phyloP scores from a whole-genome alignment of 148 eudicot genomes.

The Arctostaphylos glauca region DNA sequence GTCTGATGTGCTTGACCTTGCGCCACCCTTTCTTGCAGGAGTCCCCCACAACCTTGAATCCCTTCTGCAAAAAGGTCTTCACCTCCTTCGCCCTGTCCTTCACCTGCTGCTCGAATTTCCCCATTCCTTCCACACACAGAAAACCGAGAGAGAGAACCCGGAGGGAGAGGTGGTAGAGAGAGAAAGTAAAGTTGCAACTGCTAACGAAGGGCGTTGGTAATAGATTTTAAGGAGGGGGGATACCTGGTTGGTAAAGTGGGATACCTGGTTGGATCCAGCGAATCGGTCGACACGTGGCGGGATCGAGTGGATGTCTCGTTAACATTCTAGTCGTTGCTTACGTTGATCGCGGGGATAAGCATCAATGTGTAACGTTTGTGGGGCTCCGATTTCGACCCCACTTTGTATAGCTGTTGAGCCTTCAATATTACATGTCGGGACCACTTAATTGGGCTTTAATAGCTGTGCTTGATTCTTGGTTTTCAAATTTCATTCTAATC shows the following conservation, averaged over 20 bases:
- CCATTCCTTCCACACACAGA: slow-evolving; percentile 16
- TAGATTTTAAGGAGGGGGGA: background rate
- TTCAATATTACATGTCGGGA: background rate
- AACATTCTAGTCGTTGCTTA: background rate
- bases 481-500: background rate
- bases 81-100: slow-evolving; percentile 51
- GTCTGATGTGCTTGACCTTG: slow-evolving; percentile 45
- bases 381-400: background rate
- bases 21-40: slow-evolving; percentile 69
- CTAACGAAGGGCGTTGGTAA: background rate
- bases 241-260: background rate
- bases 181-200: background rate
- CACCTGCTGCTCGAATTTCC: slow-evolving; percentile 60
- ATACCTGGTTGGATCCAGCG: slow-evolving; percentile 20
- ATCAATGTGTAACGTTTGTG: background rate
- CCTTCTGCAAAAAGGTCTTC: slow-evolving; percentile 46
- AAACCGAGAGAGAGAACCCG: background rate
- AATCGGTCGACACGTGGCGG: slow-evolving; percentile 16
- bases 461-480: background rate
- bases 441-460: background rate
- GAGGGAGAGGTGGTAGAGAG: background rate
- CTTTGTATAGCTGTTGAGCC: background rate
- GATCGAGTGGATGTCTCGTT: background rate
- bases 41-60: slow-evolving; percentile 47
- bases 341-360: slow-evolving; percentile 10